Evolutionary conservation across 305 asterid species (phyloP), one percentile per base, ranked within the genome.

Genomic region (Fraxinus floribunda): DNA sequence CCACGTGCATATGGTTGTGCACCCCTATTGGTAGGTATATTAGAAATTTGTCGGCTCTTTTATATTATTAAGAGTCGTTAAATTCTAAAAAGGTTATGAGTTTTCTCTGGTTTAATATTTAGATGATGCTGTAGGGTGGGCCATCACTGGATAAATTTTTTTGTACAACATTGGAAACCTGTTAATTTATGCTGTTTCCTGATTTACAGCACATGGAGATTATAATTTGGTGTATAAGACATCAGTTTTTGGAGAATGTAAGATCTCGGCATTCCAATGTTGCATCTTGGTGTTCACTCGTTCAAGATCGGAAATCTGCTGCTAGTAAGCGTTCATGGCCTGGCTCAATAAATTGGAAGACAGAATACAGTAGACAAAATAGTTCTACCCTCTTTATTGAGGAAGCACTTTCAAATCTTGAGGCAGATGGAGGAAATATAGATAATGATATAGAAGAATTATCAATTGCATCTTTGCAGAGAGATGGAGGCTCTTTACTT

Each of bases 371-470:
- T 80, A 84, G 83, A 75, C 88, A 79, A 76, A 86, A 80, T 82
- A 76, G 70, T 70, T 85, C 94, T 80, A 86, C 90, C 84, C 98
- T 96, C 84, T 96, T 96, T 87, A 87, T 96, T 81, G 97, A 90
- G 90, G 98, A 96, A 78, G 99, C 99, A 82, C 94, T 96, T 77
- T 85, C 90, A 44, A 90, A 92, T 89, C 91, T 96, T 84, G 98
- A 94, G 79, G 80, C 85, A 4, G 95, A 92, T 80, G 90, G 83
- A 82, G 94, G 72, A 83, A 76, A 84, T 87, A 22, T 80, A 83
- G 91, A 86, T 52, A 86, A 85, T 80, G 85, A 86, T 78, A 89
- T 82, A 35, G 94, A 89, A 81, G 97, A 90, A 78, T 78, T 90
- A 49, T 84, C 84, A 55, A 86, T 91, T 82, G 64, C 92, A 29